Conservation (phyloP, 768 basidiomycete species). For the Leccinum broughii region DNA sequence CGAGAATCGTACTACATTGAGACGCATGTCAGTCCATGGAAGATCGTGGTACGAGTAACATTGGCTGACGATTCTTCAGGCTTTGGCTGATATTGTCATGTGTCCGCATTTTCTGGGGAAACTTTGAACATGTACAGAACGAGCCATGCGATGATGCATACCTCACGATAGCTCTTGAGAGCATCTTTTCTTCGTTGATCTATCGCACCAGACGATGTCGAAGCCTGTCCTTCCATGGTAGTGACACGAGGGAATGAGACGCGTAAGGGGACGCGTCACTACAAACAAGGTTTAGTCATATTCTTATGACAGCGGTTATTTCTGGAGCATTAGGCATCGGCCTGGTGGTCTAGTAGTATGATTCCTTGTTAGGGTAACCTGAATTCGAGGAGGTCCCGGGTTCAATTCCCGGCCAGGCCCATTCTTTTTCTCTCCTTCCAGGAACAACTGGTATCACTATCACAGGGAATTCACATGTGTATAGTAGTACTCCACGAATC, state of each 20-base stretch:
- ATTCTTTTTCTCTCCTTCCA: background rate
- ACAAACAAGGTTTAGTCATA: background rate
- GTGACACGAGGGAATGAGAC: constrained; percentile 9
- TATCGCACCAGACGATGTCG: constrained; percentile 59
- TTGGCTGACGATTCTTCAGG: constrained; percentile 81
- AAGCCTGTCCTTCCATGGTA: constrained; percentile 32
- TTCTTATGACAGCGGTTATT: background rate
- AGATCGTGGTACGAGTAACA: background rate
- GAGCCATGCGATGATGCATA: constrained; percentile 29
- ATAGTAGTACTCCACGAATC: background rate
- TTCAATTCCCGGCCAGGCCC: constrained; percentile 60
- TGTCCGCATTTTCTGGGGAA: constrained; percentile 83
- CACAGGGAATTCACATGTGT: too few species aligned
- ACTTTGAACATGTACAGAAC: constrained; percentile 1
- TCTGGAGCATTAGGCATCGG: constrained; percentile 8
- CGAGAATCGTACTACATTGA: constrained; percentile 78
- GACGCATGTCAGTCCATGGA: background rate
- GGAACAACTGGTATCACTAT: too few species aligned
- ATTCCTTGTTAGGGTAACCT: constrained; percentile 50
- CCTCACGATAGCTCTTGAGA: constrained; percentile 75
- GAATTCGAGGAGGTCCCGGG: constrained; percentile 58
- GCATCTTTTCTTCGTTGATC: constrained; percentile 75
- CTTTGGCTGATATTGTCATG: constrained; percentile 86
- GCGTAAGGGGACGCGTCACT: constrained; percentile 32
- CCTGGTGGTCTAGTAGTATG: constrained; percentile 58